Evolutionary conservation across 2,329 filamentous ascomycete genomes (phyloP).

Genomic region (Zasmidium cellare): DNA sequence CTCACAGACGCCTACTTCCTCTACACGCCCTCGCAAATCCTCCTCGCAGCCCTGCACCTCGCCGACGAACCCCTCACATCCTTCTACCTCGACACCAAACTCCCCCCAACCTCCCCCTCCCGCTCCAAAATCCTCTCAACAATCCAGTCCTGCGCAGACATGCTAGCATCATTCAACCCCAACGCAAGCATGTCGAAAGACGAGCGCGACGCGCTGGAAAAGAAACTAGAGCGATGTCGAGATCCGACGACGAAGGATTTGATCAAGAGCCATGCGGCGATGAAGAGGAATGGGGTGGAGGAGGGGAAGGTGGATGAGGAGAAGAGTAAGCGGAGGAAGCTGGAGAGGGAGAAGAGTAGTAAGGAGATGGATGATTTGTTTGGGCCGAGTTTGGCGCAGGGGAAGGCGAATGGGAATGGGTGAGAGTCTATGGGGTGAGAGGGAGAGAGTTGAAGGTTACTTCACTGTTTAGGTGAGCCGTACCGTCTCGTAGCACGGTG

Average conservation of each 20-base stretch:
- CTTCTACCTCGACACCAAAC: slow-evolving; percentile 49
- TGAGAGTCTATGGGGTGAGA: background rate
- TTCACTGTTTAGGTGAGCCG: too few species aligned
- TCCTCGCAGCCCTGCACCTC: slow-evolving; percentile 76
- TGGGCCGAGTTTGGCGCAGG: slow-evolving; percentile 36
- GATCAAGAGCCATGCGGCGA: slow-evolving; percentile 65
- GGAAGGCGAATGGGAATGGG: slow-evolving; percentile 4
- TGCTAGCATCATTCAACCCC: slow-evolving; percentile 36
- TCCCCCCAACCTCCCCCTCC: slow-evolving; percentile 30
- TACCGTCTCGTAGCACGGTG: too few species aligned
- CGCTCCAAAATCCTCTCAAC: slow-evolving; percentile 40
- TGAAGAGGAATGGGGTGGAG: slow-evolving; percentile 47
- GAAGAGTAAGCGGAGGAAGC: slow-evolving; percentile 46
- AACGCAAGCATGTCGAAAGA: slow-evolving; percentile 31
- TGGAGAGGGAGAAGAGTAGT: slow-evolving; percentile 42
- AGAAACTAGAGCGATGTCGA: slow-evolving; percentile 70
- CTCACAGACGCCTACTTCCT: slow-evolving; percentile 97
- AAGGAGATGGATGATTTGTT: slow-evolving; percentile 45
- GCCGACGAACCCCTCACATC: slow-evolving; percentile 65
- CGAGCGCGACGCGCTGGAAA: slow-evolving; percentile 48
- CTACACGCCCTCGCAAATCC: slow-evolving; percentile 91
- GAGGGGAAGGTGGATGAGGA: slow-evolving; percentile 42
- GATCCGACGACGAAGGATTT: slow-evolving; percentile 74
- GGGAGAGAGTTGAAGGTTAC: too few species aligned
- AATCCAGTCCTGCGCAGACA: slow-evolving; percentile 40